phyloP scores from a whole-genome alignment of 78 protist genomes.

The Dictyostelium firmibasis region DNA sequence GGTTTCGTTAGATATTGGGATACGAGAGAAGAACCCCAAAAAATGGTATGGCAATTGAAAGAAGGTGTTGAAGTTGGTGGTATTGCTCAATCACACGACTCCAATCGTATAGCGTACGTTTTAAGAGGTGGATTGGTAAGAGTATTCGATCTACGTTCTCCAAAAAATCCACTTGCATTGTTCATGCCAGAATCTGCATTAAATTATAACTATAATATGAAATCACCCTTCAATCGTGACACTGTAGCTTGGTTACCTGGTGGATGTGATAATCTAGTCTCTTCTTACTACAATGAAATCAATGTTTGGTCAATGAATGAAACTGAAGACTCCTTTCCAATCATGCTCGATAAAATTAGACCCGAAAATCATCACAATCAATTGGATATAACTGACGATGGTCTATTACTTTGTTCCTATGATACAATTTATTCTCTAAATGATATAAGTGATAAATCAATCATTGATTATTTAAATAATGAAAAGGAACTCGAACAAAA shows the following conservation, averaged over 20 bases:
- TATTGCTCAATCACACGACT: not conserved
- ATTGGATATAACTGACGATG: constrained; percentile 13
- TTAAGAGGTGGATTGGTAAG: not conserved
- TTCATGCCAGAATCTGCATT: not conserved
- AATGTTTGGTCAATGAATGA: not conserved
- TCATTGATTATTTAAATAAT: not conserved
- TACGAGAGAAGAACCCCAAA: not conserved
- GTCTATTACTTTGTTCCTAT: not conserved
- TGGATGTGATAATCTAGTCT: not conserved
- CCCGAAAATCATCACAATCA: not conserved
- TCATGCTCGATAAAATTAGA: not conserved
- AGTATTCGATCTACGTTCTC: not conserved
- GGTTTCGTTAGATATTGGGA: constrained; percentile 9
- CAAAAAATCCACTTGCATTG: not conserved
- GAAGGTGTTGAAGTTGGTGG: not conserved
- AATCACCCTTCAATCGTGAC: not conserved
- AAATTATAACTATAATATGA: not conserved
- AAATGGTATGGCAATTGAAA: not conserved
- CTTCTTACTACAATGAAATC: not conserved
- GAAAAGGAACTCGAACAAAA: not conserved
- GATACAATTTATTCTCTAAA: not conserved
- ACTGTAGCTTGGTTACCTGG: constrained; percentile 6
- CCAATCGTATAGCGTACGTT: not conserved
- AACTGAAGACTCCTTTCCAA: not conserved
- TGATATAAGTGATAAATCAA: constrained; percentile 18